Base-by-base conservation (phyloP, 2,329 filamentous ascomycete genomes). In the Aspergillus thermomutatus region DNA sequence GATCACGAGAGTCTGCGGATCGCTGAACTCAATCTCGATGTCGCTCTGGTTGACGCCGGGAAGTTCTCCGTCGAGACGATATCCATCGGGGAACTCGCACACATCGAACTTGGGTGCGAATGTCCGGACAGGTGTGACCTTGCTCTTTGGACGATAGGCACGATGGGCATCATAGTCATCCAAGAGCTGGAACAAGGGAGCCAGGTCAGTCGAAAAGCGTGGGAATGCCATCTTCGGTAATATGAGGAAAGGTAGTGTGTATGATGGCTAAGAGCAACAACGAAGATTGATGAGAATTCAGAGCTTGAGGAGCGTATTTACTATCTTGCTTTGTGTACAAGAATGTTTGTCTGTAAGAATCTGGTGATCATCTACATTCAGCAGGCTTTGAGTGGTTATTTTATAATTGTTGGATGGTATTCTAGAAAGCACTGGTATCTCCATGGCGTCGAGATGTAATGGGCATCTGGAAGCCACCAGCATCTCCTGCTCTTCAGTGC, bases 21-120 rank as follows among this genome's bases (percentile, higher is more conserved):
- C 77, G 49, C 72, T 70, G 64, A 80, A 80, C 62, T 79, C 75
- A 46, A 80, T 77, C 9, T 78, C 72, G 27, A 80, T 68, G 53
- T 77, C 69, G 57, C 72, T 71, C 58, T 78, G 74, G 49, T 69
- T 69, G 34, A 77, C 68, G 14, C 78, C 78, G 3, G 78, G 76
- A 0, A 79, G 65, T 57, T 80, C 78, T 45, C 77, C 77, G 50
- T 79, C 71, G 2, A 80, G 71, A 54, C 75, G 64, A 60, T 79
- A 80, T 50, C 63, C 68, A 11, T 76, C 66, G 3, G 71, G 66
- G 23, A 64, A 48, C 64, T 80, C 78, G 41, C 74, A 70, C 25
- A 80, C 75, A 58, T 80, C 78, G 54, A 80, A 79, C 56, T 69
- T 62, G 56, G 74, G 73, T 14, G 66, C 59, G 60, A 79, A 79